Evolutionary conservation across 176 grass and related monocot genomes (phyloP), one percentile per base, ranked within the genome.

Genomic region (Triticum urartu): DNA sequence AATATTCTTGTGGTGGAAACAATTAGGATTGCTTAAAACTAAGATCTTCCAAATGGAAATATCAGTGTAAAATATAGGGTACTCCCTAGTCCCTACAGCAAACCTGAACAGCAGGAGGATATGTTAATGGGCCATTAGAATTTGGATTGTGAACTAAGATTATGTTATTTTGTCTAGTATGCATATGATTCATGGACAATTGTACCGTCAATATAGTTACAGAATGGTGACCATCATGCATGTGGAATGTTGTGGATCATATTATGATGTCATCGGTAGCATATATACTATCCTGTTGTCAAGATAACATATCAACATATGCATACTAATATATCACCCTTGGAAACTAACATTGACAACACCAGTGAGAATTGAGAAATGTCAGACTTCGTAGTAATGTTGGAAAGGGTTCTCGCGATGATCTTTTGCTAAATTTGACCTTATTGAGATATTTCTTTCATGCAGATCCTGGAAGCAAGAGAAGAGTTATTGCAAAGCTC

Each of bases 381-480:
- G 15, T 54, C 15, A 18, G 50, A 59, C 56, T 8, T 80, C 64
- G 40, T 76, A 75, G 43, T 66, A 81, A 50, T 30, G 63, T 56
- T 87, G 65, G 64, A 52, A 61, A 21, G 40, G 58, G 61, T 50
- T 38, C 24, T 52, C 5, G 38, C 24, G 18, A 12, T 75, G 40
- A 45, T 11, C 34, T 15, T 58, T 62, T 73, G 32, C 68, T 79
- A 73, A 26, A 75, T 72, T 26, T 75, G 7, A 45, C 33, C 36
- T 68, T 47, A 48, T 63, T 30, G 15, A 54, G 50, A 54, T 54
- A 18, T 6, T 72, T 78, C 9, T 81, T 82, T 54, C 7, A 1
- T 33, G 52, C 80, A 95, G 93, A 91, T 92, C 30, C 38, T 89
- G 18, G 67, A 92, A 92, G 91, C 90, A 80, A 95, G 91, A 79